Evolutionary conservation across 768 basidiomycete genomes (phyloP).

Genomic region (Tulasnella sp.): DNA sequence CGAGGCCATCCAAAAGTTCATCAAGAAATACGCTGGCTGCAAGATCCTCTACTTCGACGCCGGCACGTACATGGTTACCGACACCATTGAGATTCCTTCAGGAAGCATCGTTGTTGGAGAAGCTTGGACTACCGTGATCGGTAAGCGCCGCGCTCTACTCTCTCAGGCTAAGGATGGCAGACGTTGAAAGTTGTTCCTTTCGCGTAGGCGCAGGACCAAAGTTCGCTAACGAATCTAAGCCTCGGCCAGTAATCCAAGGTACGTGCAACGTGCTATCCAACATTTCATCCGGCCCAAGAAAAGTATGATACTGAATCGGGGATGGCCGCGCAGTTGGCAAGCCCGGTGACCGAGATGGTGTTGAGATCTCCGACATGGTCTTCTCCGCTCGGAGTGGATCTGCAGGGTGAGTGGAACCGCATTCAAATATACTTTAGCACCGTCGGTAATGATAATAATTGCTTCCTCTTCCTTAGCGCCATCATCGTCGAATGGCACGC

Average conservation of each 20-base stretch:
- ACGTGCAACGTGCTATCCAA: neutral
- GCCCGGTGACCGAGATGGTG: slow-evolving; percentile 52
- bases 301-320: neutral
- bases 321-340: slow-evolving; percentile 47
- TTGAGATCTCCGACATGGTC: slow-evolving; percentile 68
- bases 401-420: slow-evolving; percentile 44
- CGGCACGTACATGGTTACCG: slow-evolving; percentile 59
- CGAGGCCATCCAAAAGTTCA: slow-evolving; percentile 62
- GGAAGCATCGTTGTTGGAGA: slow-evolving; percentile 65
- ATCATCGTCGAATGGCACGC: slow-evolving; percentile 68
- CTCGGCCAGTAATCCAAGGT: slow-evolving; percentile 51
- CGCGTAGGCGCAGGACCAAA: slow-evolving; percentile 46
- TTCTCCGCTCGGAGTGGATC: slow-evolving; percentile 58
- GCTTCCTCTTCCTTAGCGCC: slow-evolving; percentile 42
- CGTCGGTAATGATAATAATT: no score
- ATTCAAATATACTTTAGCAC: no score
- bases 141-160: no score
- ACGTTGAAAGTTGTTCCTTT: neutral
- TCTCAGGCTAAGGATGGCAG: neutral
- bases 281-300: neutral
- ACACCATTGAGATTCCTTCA: slow-evolving; percentile 62
- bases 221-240: slow-evolving; percentile 54
- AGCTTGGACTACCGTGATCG: slow-evolving; percentile 64
- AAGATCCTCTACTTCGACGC: slow-evolving; percentile 85
- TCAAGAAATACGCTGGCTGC: slow-evolving; percentile 65